Evolutionary conservation across 768 basidiomycete genomes (phyloP).

Genomic region (Psilocybe cyanescens): DNA sequence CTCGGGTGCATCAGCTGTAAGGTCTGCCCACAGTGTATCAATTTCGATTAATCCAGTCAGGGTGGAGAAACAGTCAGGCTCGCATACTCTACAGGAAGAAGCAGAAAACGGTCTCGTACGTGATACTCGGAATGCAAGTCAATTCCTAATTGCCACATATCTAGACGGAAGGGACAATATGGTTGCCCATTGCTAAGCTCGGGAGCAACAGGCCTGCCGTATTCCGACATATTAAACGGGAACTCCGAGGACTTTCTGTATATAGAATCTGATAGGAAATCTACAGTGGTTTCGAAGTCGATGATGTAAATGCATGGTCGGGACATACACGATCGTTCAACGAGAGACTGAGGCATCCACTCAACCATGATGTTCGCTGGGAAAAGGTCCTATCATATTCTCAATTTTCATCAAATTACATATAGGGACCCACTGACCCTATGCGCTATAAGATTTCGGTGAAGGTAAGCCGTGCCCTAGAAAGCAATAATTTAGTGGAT

Average conservation of each 20-base stretch:
- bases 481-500: too few species aligned
- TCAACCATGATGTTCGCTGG: slow-evolving; percentile 10
- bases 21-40: neutral
- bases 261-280: slow-evolving; percentile 6
- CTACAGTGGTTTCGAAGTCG: slow-evolving; percentile 18
- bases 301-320: slow-evolving; percentile 16
- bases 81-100: neutral
- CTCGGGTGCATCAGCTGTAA: neutral
- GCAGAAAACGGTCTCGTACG: neutral
- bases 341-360: slow-evolving; percentile 9
- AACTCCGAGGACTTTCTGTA: neutral
- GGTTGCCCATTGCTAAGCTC: slow-evolving; percentile 3
- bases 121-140: neutral
- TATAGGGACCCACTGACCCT: neutral
- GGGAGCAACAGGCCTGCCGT: neutral
- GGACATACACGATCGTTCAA: neutral
- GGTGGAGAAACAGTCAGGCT: neutral
- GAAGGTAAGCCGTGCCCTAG: slow-evolving; percentile 9
- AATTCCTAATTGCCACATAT: slow-evolving; percentile 17
- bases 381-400: slow-evolving; percentile 9
- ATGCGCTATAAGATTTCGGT: slow-evolving; percentile 8
- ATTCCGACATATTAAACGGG: neutral
- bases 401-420: neutral
- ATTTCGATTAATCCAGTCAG: neutral
- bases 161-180: slow-evolving; percentile 17